A percentile compares a stretch with the other conserved stretches of the same genome.
These are phyloP conservation scores for Lachnellula subtilissima DNA, from an alignment of 2,329 filamentous ascomycete genomes.

Conservation along the genomic window DNA sequence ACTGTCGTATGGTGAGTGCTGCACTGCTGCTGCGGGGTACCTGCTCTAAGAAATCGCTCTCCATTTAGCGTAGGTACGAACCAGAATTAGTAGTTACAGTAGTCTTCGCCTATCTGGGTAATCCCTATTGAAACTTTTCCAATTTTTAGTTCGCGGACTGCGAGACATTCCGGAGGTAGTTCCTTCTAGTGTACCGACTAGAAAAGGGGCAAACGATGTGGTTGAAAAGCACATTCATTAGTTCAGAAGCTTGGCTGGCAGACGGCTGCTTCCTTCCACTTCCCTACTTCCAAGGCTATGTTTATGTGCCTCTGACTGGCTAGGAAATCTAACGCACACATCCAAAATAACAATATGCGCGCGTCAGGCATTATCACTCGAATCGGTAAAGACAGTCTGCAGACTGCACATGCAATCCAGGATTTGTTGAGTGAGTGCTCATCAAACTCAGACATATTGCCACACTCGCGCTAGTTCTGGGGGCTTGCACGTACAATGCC, in stretches of 20 bases:
- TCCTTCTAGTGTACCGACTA: neutral
- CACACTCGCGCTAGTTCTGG: neutral
- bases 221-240: neutral
- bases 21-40: neutral
- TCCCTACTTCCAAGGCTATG: neutral
- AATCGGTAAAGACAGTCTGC: neutral
- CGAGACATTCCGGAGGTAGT: too few relatives aligned
- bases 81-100: neutral
- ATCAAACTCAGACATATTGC: constrained; percentile 7
- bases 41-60: neutral
- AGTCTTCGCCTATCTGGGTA: neutral
- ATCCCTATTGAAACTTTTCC: neutral
- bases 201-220: neutral
- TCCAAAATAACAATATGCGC: neutral
- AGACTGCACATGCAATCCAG: neutral
- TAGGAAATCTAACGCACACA: neutral
- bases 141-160: neutral
- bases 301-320: neutral
- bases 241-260: neutral
- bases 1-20: neutral
- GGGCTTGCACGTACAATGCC: neutral
- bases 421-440: neutral
- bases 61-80: neutral
- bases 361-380: neutral
- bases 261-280: neutral